A percentile compares a stretch with the other conserved stretches of the same genome.
Conservation (phyloP, 257 asterid species). For the Solanum piurae region DNA sequence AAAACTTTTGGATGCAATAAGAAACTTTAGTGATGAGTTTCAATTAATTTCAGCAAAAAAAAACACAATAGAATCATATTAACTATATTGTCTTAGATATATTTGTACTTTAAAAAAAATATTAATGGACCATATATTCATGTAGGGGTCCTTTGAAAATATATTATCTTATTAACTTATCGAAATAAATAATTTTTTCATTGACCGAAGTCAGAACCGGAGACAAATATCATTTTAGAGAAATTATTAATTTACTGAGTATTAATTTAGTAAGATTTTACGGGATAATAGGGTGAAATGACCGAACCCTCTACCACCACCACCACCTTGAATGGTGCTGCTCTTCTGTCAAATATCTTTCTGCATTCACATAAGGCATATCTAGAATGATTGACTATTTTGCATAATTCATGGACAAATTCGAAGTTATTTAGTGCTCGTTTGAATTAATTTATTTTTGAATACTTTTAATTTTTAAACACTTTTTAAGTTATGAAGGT, state of each 20-base stretch:
- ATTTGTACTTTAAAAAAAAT: too few species aligned
- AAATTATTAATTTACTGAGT: too few species aligned
- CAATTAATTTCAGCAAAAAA: too few species aligned
- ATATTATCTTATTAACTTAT: background rate
- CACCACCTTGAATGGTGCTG: background rate
- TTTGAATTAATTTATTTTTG: background rate
- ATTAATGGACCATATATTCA: background rate
- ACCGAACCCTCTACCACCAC: background rate
- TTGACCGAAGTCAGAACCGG: fast-evolving
- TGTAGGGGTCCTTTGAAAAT: background rate
- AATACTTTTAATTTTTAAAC: too few species aligned
- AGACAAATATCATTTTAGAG: background rate
- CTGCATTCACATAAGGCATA: background rate
- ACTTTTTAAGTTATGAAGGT: too few species aligned
- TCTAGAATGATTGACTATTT: background rate
- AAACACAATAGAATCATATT: too few species aligned
- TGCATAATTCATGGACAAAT: background rate
- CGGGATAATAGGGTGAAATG: background rate
- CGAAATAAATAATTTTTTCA: background rate
- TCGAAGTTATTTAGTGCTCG: background rate
- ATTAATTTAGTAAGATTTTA: too few species aligned
- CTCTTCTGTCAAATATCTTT: background rate
- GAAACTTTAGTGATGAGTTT: too few species aligned
- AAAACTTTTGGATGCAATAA: too few species aligned
- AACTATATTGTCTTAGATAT: too few species aligned